Evolutionary conservation across 148 eudicot species (phyloP).

Genomic region (Tetragonia tetragonoides): DNA sequence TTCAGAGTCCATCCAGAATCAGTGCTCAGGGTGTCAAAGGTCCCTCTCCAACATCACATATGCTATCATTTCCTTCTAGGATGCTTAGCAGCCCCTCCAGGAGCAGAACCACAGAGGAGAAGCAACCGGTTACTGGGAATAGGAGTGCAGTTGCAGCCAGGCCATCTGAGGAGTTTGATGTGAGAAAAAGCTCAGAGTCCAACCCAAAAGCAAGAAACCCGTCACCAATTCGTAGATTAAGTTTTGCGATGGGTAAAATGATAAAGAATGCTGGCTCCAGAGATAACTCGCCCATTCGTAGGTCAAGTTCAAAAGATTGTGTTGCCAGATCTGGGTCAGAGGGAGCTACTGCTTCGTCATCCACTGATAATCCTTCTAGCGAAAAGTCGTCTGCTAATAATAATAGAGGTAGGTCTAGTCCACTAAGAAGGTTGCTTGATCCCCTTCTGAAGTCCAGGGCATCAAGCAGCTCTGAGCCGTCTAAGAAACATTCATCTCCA

Average conservation of each 20-base stretch:
- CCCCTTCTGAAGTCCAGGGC: conserved; percentile 69
- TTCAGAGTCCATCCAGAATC: conserved; percentile 31
- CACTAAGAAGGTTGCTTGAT: conserved; percentile 78
- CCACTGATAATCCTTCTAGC: conserved; percentile 26
- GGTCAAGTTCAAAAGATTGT: conserved; percentile 35
- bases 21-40: conserved; percentile 21
- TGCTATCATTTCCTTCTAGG: conserved; percentile 28
- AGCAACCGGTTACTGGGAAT: conserved; percentile 27
- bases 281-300: conserved; percentile 43
- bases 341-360: conserved; percentile 24
- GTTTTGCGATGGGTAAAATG: conserved; percentile 45
- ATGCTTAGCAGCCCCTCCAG: conserved; percentile 35
- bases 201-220: conserved; percentile 42
- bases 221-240: conserved; percentile 67
- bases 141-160: conserved; percentile 28
- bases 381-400: conserved; percentile 33
- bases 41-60: conserved; percentile 26
- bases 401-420: conserved; percentile 61
- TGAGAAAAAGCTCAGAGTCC: conserved; percentile 29
- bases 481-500: conserved; percentile 35
- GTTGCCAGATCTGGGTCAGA: conserved; percentile 31
- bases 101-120: conserved; percentile 38
- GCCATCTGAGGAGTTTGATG: conserved; percentile 29
- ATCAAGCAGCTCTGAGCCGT: conserved; percentile 33
- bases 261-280: conserved; percentile 45